These are phyloP conservation scores for Phaeosphaeriaceae sp. DNA, from an alignment of 2,329 filamentous ascomycete species.

Conservation along the genomic window DNA sequence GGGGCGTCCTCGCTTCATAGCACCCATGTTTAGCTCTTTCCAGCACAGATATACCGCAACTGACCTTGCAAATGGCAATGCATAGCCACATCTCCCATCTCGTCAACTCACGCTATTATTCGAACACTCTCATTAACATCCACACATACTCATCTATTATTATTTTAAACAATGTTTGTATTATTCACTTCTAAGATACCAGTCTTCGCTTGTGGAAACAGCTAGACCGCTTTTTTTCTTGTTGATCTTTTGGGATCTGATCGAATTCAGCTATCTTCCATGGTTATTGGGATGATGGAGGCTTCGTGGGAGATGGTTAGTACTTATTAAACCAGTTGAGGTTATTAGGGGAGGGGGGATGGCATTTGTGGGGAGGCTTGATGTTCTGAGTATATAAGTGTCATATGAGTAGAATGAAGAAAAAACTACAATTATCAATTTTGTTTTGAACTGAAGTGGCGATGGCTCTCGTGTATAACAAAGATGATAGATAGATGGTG, in stretches of 20 bases:
- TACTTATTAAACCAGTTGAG: conserved; percentile 28
- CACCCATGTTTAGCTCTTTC: conserved; percentile 13
- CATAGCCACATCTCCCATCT: conserved; percentile 22
- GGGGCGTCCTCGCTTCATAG: conserved; percentile 5
- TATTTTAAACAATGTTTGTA: conserved; percentile 36
- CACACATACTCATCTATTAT: conserved; percentile 38
- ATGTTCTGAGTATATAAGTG: conserved; percentile 38
- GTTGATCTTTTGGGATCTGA: conserved; percentile 21
- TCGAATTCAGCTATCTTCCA: conserved; percentile 11
- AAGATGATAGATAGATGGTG: conserved; percentile 12
- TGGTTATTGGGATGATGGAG: conserved; percentile 21
- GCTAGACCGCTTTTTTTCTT: conserved; percentile 45
- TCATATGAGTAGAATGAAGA: conserved; percentile 33
- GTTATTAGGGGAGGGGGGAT: conserved; percentile 6
- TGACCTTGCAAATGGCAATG: conserved; percentile 24
- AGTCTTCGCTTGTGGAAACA: conserved; percentile 40
- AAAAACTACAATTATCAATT: conserved; percentile 25
- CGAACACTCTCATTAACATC: conserved; percentile 44
- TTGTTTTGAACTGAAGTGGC: too few relatives aligned
- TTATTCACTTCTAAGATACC: conserved; percentile 52
- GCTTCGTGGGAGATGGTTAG: conserved; percentile 23
- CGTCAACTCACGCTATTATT: conserved; percentile 36
- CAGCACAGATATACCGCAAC: conserved; percentile 9
- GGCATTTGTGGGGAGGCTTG: conserved; percentile 37
- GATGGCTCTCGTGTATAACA: not conserved